A percentile compares a stretch with the other conserved stretches of the same genome.
These are phyloP conservation scores for Brassica carinata DNA, from an alignment of 345 rosid genomes.

Conservation along the genomic window DNA sequence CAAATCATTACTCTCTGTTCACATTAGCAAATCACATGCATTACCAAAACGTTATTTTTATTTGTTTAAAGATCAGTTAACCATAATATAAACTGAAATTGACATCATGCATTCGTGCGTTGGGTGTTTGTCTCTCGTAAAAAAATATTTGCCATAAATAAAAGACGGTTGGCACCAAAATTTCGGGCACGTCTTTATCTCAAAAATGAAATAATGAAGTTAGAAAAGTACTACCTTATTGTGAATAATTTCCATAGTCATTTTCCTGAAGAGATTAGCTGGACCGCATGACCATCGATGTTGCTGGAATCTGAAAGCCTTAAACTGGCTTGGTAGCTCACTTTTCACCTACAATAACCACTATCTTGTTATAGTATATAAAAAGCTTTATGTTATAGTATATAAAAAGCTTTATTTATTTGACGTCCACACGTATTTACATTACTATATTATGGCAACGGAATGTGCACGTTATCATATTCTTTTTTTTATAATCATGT, in stretches of 20 bases:
- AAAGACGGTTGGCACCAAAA: constrained; percentile 4
- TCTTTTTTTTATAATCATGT: background rate
- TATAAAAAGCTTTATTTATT: background rate
- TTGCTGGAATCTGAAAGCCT: constrained; percentile 62
- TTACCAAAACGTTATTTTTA: background rate
- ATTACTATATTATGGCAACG: background rate
- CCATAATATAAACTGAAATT: background rate
- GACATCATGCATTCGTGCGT: background rate
- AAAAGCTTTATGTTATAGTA: background rate
- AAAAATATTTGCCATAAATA: background rate
- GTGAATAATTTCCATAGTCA: constrained; percentile 49
- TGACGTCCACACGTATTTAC: background rate
- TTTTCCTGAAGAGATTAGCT: constrained; percentile 69
- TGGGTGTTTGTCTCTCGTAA: background rate
- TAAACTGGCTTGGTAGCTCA: constrained; percentile 67
- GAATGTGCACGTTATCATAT: background rate
- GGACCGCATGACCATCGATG: constrained; percentile 79
- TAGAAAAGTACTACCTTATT: constrained; percentile 45
- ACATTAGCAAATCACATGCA: constrained; percentile 8
- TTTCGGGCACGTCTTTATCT: background rate
- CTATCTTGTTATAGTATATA: background rate
- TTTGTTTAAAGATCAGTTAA: background rate
- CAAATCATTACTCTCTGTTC: constrained; percentile 42
- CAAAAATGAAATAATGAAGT: background rate
- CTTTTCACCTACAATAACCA: constrained; percentile 51